Base-by-base conservation (phyloP, 345 rosid genomes). In the Lepidium aucheri region DNA sequence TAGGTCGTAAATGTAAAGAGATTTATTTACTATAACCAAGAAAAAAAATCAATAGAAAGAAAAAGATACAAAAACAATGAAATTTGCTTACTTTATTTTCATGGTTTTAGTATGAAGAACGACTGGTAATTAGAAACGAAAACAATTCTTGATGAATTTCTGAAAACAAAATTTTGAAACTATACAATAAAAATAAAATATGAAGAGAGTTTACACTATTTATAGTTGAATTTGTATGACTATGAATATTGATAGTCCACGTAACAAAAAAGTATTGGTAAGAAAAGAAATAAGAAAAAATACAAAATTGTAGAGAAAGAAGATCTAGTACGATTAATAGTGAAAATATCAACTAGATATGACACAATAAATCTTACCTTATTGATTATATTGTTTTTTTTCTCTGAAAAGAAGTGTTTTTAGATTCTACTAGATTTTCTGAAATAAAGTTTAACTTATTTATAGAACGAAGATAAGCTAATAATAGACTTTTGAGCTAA, bases 71-170 rank as follows among this genome's bases (percentile, higher is more conserved):
- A 60, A 60, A 60, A 32, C 8, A 30, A 13, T 28, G 33, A 41
- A 30, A 53, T 2, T 20, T 41, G 44, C 63, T 66, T 54, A 54
- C 70, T 66, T 66, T 1, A 22, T 9, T 54, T 66, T 34, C 70
- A 66, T 66, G 45, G 13, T 54, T 34, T 43, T 42, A n/a, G n/a
- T n/a, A n/a, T n/a, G n/a, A n/a, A n/a, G n/a, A n/a, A n/a, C n/a
- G n/a, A 14, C 52, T 65, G 22, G 18, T 26, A 28, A 43, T 50
- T 10, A 26, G 49, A 64, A 64, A 64, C 6, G 49, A 49, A 15
- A 9, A 28, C 24, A 16, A 28, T 30, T 8, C 45, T 60, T 11
- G 6, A 3, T 42, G 4, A 7, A 42, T 16, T 41, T 4, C 30
- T 4, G 35, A 62, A 47, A 15, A n/a, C 26, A 38, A 36, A 24